These are phyloP conservation scores for Ricinus communis DNA, from an alignment of 345 rosid species.

Conservation along the genomic window DNA sequence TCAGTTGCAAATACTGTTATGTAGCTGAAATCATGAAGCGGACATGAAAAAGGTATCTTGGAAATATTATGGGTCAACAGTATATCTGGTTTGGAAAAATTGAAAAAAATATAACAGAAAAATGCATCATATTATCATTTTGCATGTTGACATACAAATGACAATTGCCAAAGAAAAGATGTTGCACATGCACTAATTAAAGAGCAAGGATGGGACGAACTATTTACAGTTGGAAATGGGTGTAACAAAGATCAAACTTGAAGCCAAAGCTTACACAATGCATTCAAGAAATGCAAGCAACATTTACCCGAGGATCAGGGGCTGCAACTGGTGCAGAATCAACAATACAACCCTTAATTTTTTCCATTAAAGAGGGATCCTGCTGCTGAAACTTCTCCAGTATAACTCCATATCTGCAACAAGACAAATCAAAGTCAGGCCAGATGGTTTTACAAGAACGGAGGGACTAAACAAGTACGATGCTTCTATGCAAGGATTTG, in stretches of 20 bases:
- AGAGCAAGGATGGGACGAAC: not conserved
- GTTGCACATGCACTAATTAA: too few relatives aligned
- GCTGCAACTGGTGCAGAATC: conserved; percentile 99
- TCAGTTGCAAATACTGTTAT: not conserved
- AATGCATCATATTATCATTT: not conserved
- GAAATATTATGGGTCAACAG: too few relatives aligned
- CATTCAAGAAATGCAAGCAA: conserved; percentile 14
- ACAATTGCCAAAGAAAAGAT: not conserved
- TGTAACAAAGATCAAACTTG: not conserved
- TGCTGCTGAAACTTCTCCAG: conserved; percentile 82
- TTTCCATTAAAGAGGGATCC: conserved; percentile 62
- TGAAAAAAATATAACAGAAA: not conserved
- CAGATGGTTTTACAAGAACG: conserved; percentile 7
- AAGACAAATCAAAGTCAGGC: conserved; percentile 17
- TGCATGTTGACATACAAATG: not conserved
- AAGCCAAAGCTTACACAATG: not conserved
- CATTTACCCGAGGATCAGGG: conserved; percentile 86
- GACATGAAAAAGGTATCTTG: too few relatives aligned
- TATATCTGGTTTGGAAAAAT: not conserved
- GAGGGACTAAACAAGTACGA: not conserved
- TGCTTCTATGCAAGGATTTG: not conserved
- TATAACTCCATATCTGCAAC: conserved; percentile 85
- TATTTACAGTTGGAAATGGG: not conserved
- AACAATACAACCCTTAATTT: conserved; percentile 84
- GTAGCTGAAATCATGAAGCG: too few relatives aligned